Percentiles rank a stretch among this genome's conserved stretches.
Conservation (phyloP, 2,329 filamentous ascomycete species). For the Cercospora sp. region DNA sequence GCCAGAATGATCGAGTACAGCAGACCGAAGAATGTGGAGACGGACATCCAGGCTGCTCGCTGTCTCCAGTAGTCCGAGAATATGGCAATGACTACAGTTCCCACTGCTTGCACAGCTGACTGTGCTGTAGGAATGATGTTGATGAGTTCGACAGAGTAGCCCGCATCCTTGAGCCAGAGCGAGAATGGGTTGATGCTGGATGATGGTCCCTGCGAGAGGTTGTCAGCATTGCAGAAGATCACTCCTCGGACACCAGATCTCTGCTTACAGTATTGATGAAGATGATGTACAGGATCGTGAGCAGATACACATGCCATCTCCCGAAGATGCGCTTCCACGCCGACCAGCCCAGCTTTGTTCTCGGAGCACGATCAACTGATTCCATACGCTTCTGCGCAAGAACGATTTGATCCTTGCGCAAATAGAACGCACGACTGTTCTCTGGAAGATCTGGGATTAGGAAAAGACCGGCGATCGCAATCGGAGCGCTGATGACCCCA, state of each 20-base stretch:
- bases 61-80: constrained; percentile 28
- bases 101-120: constrained; percentile 56
- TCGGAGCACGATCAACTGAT: constrained; percentile 21
- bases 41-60: constrained; percentile 26
- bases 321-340: constrained; percentile 55
- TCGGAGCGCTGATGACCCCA: constrained; percentile 55
- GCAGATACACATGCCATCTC: constrained; percentile 64
- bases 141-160: constrained; percentile 55
- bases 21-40: constrained; percentile 26
- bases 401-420: constrained; percentile 45
- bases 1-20: constrained; percentile 35
- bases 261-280: constrained; percentile 60
- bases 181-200: constrained; percentile 29
- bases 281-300: constrained; percentile 60
- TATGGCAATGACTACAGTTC: constrained; percentile 60
- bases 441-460: constrained; percentile 53
- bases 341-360: constrained; percentile 42
- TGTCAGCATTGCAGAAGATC: neutral
- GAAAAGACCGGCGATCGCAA: constrained; percentile 54
- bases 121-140: constrained; percentile 56
- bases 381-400: constrained; percentile 54
- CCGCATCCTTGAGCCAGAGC: constrained; percentile 40
- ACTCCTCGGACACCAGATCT: neutral
- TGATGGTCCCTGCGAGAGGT: constrained; percentile 19
- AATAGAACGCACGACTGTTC: constrained; percentile 52